A percentile compares a stretch with the other conserved stretches of the same genome.
These are phyloP conservation scores for Onygenales sp. DNA, from an alignment of 2,329 filamentous ascomycete genomes.

Conservation along the genomic window DNA sequence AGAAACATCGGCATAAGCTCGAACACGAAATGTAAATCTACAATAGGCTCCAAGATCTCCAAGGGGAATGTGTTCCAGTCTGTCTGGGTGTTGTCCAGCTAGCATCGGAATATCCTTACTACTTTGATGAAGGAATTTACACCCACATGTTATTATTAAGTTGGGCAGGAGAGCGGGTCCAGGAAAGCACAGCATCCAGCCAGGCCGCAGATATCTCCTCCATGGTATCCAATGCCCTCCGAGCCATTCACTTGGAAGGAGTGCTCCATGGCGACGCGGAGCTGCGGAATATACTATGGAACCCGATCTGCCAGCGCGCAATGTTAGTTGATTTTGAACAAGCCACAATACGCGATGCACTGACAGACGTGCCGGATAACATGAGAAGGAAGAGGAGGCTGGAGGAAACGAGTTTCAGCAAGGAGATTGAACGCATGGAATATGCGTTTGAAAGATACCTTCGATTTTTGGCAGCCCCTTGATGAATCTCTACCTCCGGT, in stretches of 20 bases:
- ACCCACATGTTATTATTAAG: slow-evolving; percentile 5
- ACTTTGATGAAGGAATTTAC: background rate
- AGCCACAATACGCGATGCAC: background rate
- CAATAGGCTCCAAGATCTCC: slow-evolving; percentile 1
- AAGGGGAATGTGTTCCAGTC: slow-evolving; percentile 1
- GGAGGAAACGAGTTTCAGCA: background rate
- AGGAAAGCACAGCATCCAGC: background rate
- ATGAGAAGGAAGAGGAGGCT: background rate
- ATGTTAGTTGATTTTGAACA: slow-evolving; percentile 5
- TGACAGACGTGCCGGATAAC: background rate
- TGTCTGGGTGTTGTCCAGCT: background rate
- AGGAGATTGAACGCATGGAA: background rate
- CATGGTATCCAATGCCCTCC: background rate
- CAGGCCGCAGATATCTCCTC: background rate
- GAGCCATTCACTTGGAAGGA: slow-evolving; percentile 5
- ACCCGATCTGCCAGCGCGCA: slow-evolving; percentile 9
- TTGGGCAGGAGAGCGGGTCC: slow-evolving; percentile 3
- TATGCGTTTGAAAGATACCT: background rate
- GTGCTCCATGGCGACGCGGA: slow-evolving; percentile 10
- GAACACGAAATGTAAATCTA: background rate
- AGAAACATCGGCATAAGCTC: background rate
- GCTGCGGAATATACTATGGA: slow-evolving; percentile 10
- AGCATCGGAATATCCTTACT: background rate
- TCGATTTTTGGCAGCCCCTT: background rate
- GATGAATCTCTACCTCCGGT: background rate